Percentiles rank a stretch among this genome's conserved stretches.
These are phyloP conservation scores for Isoetes engelmannii DNA, from an alignment of 83 land plant species.

Conservation along the genomic window DNA sequence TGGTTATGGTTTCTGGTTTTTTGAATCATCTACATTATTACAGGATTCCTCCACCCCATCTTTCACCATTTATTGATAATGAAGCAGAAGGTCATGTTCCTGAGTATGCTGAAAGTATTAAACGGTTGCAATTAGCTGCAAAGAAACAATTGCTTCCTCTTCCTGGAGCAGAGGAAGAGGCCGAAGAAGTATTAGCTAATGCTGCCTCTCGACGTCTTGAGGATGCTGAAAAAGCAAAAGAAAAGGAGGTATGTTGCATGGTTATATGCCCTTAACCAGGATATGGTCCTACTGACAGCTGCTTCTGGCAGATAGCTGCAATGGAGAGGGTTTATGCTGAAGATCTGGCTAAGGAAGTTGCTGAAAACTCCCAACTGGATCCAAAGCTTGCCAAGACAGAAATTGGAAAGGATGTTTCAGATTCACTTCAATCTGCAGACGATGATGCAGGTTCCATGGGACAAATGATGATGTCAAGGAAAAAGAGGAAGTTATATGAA, in stretches of 20 bases:
- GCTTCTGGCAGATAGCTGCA: constrained; percentile 40
- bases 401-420: constrained; percentile 18
- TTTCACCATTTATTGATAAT: constrained; percentile 94
- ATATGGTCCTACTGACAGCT: constrained; percentile 24
- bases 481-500: constrained; percentile 50
- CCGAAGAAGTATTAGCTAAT: constrained; percentile 38
- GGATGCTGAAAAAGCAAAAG: constrained; percentile 32
- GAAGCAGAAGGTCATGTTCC: constrained; percentile 90
- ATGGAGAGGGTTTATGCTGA: constrained; percentile 58
- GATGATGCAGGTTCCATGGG: constrained; percentile 33
- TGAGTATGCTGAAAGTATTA: constrained; percentile 85
- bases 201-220: constrained; percentile 45
- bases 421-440: constrained; percentile 17
- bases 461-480: constrained; percentile 60
- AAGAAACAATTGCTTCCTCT: constrained; percentile 58
- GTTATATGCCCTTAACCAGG: background rate
- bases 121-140: constrained; percentile 71
- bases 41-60: constrained; percentile 88
- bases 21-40: constrained; percentile 5
- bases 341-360: constrained; percentile 62
- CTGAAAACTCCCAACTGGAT: constrained; percentile 47
- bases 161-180: constrained; percentile 55
- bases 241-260: constrained; percentile 14
- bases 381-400: constrained; percentile 17
- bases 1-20: no score